phyloP scores from a whole-genome alignment of 352 stramenopile species.

The Pythium diclinum region DNA sequence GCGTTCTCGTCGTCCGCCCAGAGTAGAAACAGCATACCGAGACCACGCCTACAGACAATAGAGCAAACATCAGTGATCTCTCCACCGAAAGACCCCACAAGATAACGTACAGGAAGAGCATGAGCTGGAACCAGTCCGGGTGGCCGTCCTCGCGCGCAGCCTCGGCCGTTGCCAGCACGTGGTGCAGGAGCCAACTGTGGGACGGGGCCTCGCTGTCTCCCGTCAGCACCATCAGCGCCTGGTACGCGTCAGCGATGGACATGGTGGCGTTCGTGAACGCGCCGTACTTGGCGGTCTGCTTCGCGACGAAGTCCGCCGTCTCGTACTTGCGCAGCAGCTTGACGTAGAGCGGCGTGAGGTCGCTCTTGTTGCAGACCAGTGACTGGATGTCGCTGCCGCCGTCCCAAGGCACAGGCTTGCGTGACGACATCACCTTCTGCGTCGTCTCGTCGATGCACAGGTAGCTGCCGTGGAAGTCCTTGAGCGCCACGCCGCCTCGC shows the following conservation, averaged over 20 bases:
- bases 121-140: constrained; percentile 79
- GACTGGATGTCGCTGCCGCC: constrained; percentile 58
- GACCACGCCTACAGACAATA: constrained; percentile 35
- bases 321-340: constrained; percentile 81
- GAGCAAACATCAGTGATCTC: neutral
- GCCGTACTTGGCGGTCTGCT: constrained; percentile 44
- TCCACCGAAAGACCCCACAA: neutral
- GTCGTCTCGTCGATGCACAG: constrained; percentile 57
- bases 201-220: constrained; percentile 39
- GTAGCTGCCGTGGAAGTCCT: constrained; percentile 78
- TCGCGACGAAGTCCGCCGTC: constrained; percentile 47
- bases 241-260: constrained; percentile 59
- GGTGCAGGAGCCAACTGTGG: constrained; percentile 60
- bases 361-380: constrained; percentile 70
- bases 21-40: constrained; percentile 74
- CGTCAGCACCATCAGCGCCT: constrained; percentile 56
- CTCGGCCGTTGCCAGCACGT: constrained; percentile 65
- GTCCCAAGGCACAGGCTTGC: constrained; percentile 66
- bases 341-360: constrained; percentile 45
- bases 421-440: constrained; percentile 38
- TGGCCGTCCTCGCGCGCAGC: constrained; percentile 63
- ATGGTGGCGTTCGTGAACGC: constrained; percentile 49
- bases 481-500: constrained; percentile 47
- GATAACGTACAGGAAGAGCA: constrained; percentile 59
- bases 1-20: constrained; percentile 73